Base-by-base conservation (phyloP, 2,329 filamentous ascomycete genomes). In the Pseudocercospora eumusae region DNA sequence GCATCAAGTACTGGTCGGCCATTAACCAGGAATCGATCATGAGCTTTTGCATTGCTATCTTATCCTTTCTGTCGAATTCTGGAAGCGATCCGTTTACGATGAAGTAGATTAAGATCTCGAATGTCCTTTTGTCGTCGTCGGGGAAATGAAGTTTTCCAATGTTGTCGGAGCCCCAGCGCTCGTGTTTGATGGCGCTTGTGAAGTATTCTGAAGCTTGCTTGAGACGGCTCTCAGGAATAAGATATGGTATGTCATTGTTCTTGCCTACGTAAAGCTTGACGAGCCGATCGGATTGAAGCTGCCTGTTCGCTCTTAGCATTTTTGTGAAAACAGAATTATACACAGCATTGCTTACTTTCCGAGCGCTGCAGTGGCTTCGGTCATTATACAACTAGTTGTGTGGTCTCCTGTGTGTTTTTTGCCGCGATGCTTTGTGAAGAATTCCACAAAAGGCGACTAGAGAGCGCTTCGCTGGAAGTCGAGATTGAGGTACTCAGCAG, bases 31-130 rank as follows among this genome's bases (percentile, higher is more conserved):
- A 27, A 1, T 28, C 15, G 8, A 52, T 52, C 20, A 25, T 10
- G 2, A 28, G 4, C 23, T 25, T 50, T 9, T 50, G 47, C 20
- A 15, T 18, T 28, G 4, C 47, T 4, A 20, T 4, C 10, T 3
- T 1, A 10, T 23, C 6, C 15, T 18, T 18, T n/a, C n/a, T n/a
- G n/a, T n/a, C n/a, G 4, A 10, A 25, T 1, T 1, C 25, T 3
- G 47, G 25, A 0, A 15, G 23, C 2, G 20, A 11, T 2, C 36
- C 10, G 1, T 53, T 60, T 6, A 58, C 20, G 36, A 65, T 54
- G 50, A 44, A 65, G 60, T 33, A 57, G 1, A 65, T 18, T 28
- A 65, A n/a, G 8, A 58, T 25, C 42, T 60, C 49, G 52, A 60
- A 65, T 5, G 36, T 31, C 2, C 57, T 1, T n/a, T 27, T 36